These are phyloP conservation scores for Ceriops decandra DNA, from an alignment of 345 rosid genomes.

Conservation along the genomic window DNA sequence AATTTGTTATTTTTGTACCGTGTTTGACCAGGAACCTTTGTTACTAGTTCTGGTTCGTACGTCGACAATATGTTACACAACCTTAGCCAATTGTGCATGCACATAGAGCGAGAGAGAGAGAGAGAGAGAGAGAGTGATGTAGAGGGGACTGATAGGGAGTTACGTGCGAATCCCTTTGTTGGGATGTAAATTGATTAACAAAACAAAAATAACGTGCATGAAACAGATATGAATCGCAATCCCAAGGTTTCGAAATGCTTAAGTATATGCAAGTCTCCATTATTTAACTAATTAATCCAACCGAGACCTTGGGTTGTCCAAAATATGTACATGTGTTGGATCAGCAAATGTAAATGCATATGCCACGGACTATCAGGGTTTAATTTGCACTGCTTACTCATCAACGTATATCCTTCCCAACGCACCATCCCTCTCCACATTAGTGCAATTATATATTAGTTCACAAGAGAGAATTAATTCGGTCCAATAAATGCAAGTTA, in stretches of 20 bases:
- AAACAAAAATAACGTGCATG: no score
- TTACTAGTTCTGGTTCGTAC: neutral
- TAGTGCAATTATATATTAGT: neutral
- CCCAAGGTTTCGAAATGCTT: neutral
- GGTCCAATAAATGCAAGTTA: no score
- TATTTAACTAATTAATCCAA: constrained; percentile 14
- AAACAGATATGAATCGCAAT: constrained; percentile 1
- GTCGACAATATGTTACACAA: neutral
- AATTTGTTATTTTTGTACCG: constrained; percentile 27
- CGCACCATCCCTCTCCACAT: neutral
- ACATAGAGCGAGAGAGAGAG: neutral
- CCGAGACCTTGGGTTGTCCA: constrained; percentile 34
- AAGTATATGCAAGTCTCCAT: neutral
- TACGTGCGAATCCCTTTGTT: constrained; percentile 46
- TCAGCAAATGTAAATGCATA: constrained; percentile 32
- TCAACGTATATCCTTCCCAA: neutral
- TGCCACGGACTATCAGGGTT: constrained; percentile 38
- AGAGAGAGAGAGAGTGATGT: neutral
- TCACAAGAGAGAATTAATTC: neutral
- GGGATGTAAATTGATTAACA: constrained; percentile 1
- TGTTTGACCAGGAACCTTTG: constrained; percentile 50
- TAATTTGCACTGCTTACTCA: constrained; percentile 1
- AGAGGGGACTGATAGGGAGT: constrained; percentile 2
- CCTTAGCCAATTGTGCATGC: neutral
- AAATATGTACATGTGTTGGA: constrained; percentile 27